These are phyloP conservation scores for Rhynchospora tenuis DNA, from an alignment of 176 grass and related monocot species.

Conservation along the genomic window DNA sequence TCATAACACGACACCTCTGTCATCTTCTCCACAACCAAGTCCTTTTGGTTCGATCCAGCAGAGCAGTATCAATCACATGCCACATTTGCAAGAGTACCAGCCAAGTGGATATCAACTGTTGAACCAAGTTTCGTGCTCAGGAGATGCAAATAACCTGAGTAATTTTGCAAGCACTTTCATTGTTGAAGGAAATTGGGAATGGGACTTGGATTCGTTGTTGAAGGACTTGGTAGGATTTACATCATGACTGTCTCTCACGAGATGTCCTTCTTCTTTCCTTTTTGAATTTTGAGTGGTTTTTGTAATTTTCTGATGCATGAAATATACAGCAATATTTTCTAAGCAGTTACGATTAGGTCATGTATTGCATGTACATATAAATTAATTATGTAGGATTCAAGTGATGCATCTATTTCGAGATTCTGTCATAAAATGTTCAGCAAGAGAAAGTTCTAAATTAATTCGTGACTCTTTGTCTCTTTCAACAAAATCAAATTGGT, in stretches of 20 bases:
- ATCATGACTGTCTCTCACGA: not conserved
- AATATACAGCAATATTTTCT: not conserved
- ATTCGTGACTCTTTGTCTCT: not conserved
- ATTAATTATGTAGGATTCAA: not conserved
- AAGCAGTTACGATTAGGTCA: not conserved
- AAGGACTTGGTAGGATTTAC: not conserved
- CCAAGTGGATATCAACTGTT: not conserved
- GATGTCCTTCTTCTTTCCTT: not conserved
- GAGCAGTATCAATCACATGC: not conserved
- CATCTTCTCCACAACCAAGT: not conserved
- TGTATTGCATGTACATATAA: not conserved
- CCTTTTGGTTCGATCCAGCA: not conserved
- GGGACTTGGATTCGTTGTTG: conserved; percentile 15
- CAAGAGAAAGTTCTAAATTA: not conserved
- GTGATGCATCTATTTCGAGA: not conserved
- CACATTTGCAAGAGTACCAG: not conserved
- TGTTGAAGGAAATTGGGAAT: not conserved
- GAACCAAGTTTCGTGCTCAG: not conserved
- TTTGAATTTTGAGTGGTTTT: not conserved
- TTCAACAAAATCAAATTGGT: too few species aligned
- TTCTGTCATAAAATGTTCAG: not conserved
- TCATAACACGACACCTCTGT: not conserved
- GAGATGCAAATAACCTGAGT: conserved; percentile 6
- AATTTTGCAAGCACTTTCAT: not conserved
- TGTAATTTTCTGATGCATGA: not conserved